Evolutionary conservation across 352 stramenopile genomes (phyloP), one percentile per base, ranked within the genome.

Genomic region (Pythium rhizo-oryzae): DNA sequence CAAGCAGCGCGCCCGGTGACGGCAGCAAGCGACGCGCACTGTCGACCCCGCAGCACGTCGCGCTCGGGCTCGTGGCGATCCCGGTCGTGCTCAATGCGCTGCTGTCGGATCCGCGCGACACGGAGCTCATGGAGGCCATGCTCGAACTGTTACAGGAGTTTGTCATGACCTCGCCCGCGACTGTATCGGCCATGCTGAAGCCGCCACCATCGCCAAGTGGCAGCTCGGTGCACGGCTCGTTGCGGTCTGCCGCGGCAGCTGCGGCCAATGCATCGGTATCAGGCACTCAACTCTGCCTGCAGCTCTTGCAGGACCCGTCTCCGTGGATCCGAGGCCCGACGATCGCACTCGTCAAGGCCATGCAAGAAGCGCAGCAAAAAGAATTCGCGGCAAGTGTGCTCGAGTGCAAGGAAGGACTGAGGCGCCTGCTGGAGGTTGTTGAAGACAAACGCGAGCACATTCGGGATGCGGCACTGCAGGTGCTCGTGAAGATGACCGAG

Each of bases 61-160:
- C 70, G 24, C 76, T 92, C 0, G 81, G 74, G 2, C 25, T 74
- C 1, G 70, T 76, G 3, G 71, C 81, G 23, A 76, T 88, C 8
- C 86, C 86, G 1, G 79, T 72, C 3, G 70, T 92, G 8, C 70
- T 94, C 33, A 78, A 73, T 19, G 86, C 86, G 4, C 62, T 94
- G 15, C 74, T 89, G 28, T 90, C 86, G 24, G 86, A 94, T 51
- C 86, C 86, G 35, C 71, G 86, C 59, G 86, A 94, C 61, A 92
- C 84, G n/a, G 86, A 93, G 66, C 80, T 94, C 51, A 93, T 94
- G 81, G 86, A 94, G 63, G 75, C 82, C 12, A 90, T 94, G 81
- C 74, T 94, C 8, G 86, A 93, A 70, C 74, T 92, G 16, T 61
- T 94, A 13, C 84, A 92, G 53, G 56, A 71, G 19, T 65, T 92